Evolutionary conservation across 176 grass and related monocot genomes (phyloP).

Genomic region (Themeda triandra): DNA sequence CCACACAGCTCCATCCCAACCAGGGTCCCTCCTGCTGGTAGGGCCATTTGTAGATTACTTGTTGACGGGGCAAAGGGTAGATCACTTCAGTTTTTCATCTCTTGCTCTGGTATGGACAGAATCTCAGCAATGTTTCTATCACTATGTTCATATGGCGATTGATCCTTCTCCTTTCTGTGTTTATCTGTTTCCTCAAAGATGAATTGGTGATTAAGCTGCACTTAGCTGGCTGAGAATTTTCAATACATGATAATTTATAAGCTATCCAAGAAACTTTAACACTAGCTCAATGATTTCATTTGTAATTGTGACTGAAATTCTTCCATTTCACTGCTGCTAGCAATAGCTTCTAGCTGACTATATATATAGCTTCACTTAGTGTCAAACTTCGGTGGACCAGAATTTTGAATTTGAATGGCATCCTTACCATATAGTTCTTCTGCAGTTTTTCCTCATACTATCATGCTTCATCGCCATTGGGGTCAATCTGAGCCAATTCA

Average conservation of each 20-base stretch:
- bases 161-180: neutral
- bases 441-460: slow-evolving; percentile 65
- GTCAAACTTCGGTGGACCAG: neutral
- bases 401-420: neutral
- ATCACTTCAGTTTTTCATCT: slow-evolving; percentile 57
- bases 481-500: slow-evolving; percentile 90
- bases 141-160: neutral
- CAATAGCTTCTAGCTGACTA: neutral
- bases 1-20: slow-evolving; percentile 80
- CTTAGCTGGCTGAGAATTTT: neutral
- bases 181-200: neutral
- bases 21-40: slow-evolving; percentile 65
- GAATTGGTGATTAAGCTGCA: neutral
- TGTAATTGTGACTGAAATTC: neutral
- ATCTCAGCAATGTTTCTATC: neutral
- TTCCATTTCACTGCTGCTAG: neutral
- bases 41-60: slow-evolving; percentile 76
- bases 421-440: slow-evolving; percentile 1
- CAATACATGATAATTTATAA: neutral
- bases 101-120: slow-evolving; percentile 60
- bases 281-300: neutral
- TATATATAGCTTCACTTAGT: neutral
- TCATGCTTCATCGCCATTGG: slow-evolving; percentile 88
- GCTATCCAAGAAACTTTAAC: neutral
- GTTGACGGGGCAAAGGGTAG: slow-evolving; percentile 76